Percentiles rank a stretch among this genome's conserved stretches.
Evolutionary conservation across 2,329 filamentous ascomycete genomes (phyloP).

Genomic region (Penicillium janthinellum): DNA sequence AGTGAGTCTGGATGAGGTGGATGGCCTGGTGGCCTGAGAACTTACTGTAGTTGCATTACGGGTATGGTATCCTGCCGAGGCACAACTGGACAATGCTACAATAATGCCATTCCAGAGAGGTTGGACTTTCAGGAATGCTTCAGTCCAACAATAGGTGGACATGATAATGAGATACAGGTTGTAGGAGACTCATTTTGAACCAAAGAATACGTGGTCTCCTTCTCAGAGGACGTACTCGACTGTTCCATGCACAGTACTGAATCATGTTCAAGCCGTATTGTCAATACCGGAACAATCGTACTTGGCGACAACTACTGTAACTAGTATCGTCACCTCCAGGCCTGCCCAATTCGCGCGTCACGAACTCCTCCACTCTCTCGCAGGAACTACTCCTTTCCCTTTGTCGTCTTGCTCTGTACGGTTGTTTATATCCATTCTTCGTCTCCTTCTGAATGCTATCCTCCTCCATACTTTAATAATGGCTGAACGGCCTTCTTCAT

Average conservation of each 20-base stretch:
- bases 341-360: background rate
- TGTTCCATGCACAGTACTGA: background rate
- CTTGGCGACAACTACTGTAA: background rate
- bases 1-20: background rate
- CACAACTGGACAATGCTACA: background rate
- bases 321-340: background rate
- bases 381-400: constrained; percentile 6
- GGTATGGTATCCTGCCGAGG: background rate
- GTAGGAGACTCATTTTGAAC: background rate
- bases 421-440: background rate
- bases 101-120: too few species aligned
- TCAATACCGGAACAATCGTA: background rate
- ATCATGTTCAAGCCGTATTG: background rate
- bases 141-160: background rate
- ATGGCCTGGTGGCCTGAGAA: background rate
- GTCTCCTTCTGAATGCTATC: background rate
- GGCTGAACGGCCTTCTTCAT: constrained; percentile 16
- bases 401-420: background rate
- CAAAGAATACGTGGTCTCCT: background rate
- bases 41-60: background rate
- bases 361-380: constrained; percentile 16
- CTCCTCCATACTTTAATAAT: constrained; percentile 5
- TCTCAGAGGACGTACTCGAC: background rate
- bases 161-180: background rate
- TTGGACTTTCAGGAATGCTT: background rate